Evolutionary conservation across 169 alveolate species (phyloP).

Genomic region (Plasmodium berghei): DNA sequence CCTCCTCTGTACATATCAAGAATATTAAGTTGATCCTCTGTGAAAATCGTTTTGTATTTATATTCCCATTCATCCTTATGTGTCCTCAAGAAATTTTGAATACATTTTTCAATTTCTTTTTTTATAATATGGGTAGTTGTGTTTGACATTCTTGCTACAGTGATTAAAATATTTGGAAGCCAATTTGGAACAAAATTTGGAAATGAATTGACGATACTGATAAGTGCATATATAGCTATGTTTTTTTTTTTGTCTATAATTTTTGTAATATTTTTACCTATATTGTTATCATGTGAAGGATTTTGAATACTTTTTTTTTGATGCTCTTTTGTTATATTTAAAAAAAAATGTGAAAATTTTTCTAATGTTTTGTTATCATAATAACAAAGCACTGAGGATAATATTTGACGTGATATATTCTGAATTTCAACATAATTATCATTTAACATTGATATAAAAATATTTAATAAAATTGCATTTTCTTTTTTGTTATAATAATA

Average conservation of each 20-base stretch:
- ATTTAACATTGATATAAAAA: slow-evolving; percentile 63
- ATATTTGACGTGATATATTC: slow-evolving; percentile 49
- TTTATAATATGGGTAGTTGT: slow-evolving; percentile 62
- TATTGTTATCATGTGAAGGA: not conserved
- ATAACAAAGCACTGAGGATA: slow-evolving; percentile 59
- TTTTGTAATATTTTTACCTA: not conserved
- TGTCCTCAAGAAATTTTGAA: slow-evolving; percentile 85
- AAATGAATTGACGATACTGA: slow-evolving; percentile 67
- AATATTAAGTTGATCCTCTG: slow-evolving; percentile 81
- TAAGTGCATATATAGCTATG: slow-evolving; percentile 60
- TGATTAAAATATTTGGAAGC: slow-evolving; percentile 85
- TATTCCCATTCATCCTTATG: slow-evolving; percentile 88
- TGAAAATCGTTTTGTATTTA: slow-evolving; percentile 78
- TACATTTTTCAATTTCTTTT: slow-evolving; percentile 83
- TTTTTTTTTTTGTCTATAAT: slow-evolving; percentile 43
- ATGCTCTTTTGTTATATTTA: slow-evolving; percentile 24
- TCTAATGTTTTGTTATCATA: slow-evolving; percentile 43
- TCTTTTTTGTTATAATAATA: slow-evolving; percentile 43
- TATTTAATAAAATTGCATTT: slow-evolving; percentile 37
- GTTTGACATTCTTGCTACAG: slow-evolving; percentile 80
- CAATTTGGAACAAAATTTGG: slow-evolving; percentile 86
- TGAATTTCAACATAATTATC: slow-evolving; percentile 70
- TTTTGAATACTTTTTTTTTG: not conserved
- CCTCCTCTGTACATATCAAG: slow-evolving; percentile 87
- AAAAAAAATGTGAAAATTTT: slow-evolving; percentile 20